phyloP scores from a whole-genome alignment of 2,329 filamentous ascomycete species.

The Aspergillus carbonarius region DNA sequence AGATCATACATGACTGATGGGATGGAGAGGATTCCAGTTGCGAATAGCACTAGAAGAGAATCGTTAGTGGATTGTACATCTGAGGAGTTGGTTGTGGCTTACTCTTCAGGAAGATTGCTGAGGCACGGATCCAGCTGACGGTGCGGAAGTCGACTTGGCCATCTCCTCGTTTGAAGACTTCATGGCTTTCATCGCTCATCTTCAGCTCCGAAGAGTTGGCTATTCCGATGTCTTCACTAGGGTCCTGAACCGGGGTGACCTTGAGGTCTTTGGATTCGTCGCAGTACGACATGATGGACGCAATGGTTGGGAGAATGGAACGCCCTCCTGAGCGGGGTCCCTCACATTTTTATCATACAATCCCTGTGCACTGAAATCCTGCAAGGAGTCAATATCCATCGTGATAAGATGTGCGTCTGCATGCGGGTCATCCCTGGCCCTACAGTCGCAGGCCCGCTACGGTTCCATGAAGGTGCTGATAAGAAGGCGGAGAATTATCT shows the following conservation, averaged over 20 bases:
- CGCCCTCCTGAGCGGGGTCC: not conserved
- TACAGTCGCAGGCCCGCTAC: not conserved
- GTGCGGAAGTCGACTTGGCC: conserved; percentile 55
- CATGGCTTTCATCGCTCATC: conserved; percentile 25
- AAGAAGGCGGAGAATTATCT: not conserved
- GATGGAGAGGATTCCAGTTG: conserved; percentile 22
- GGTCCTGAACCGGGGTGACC: not conserved
- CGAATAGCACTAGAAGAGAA: conserved; percentile 27
- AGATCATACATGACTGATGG: conserved; percentile 20
- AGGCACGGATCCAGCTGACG: conserved; percentile 53
- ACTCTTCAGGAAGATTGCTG: conserved; percentile 55
- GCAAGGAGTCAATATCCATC: not conserved
- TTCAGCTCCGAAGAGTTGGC: conserved; percentile 26
- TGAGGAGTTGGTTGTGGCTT: not conserved
- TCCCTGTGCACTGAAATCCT: not conserved
- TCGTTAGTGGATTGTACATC: not conserved
- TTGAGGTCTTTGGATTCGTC: conserved; percentile 12
- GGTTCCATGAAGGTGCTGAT: not conserved
- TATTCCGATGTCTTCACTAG: conserved; percentile 26
- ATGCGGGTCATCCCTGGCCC: not conserved
- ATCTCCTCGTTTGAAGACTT: conserved; percentile 52
- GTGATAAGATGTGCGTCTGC: not conserved
- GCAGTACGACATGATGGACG: conserved; percentile 1
- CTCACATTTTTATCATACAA: not conserved
- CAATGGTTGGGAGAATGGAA: not conserved